Percentiles rank a stretch among this genome's conserved stretches.
Evolutionary conservation across 1,139 yeast genomes (phyloP).

Genomic region (Pichia inconspicua): DNA sequence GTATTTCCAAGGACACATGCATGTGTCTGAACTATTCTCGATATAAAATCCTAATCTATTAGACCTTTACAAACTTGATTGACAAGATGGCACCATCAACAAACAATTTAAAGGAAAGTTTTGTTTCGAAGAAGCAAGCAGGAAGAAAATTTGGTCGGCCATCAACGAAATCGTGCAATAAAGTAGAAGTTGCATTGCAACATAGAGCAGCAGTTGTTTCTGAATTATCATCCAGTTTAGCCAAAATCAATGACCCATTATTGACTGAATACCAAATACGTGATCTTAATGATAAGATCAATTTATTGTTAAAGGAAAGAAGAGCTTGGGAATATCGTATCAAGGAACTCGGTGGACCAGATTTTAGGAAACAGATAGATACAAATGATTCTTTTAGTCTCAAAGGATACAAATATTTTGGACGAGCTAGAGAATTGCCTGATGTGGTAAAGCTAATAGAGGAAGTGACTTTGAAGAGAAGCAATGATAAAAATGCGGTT

Average conservation of each 20-base stretch:
- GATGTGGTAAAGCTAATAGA: conserved; percentile 56
- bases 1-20: too few relatives aligned
- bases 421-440: conserved; percentile 74
- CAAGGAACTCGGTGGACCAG: conserved; percentile 62
- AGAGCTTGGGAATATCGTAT: conserved; percentile 75
- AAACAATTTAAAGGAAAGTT: background rate
- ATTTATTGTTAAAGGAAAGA: conserved; percentile 59
- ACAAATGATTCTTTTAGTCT: conserved; percentile 18
- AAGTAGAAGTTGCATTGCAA: conserved; percentile 62
- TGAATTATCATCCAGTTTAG: conserved; percentile 54
- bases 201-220: conserved; percentile 61
- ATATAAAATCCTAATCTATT: too few relatives aligned
- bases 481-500: background rate
- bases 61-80: too few relatives aligned
- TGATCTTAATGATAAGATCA: conserved; percentile 70
- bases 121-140: background rate
- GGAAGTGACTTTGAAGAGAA: conserved; percentile 28
- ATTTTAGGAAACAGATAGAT: conserved; percentile 21
- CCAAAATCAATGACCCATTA: conserved; percentile 57
- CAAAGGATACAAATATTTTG: conserved; percentile 67
- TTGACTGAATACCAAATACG: conserved; percentile 56
- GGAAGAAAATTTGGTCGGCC: background rate
- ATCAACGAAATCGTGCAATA: conserved; percentile 31
- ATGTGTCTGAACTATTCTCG: too few relatives aligned
- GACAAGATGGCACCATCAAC: background rate